phyloP scores from a whole-genome alignment of 306 rosid species.

The Amphicarpaea edgeworthii region DNA sequence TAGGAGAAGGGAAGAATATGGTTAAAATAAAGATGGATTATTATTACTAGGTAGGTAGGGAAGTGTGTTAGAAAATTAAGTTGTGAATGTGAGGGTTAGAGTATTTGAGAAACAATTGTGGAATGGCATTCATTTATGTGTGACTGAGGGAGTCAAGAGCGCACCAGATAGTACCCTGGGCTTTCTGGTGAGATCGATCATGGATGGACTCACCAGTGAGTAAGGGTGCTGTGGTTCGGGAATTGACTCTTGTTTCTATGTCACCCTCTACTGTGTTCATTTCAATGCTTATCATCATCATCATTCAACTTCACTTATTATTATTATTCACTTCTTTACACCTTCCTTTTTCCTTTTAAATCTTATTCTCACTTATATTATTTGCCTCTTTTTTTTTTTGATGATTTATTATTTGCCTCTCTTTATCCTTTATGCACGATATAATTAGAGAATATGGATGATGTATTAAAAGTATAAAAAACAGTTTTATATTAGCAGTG shows the following conservation, averaged over 20 bases:
- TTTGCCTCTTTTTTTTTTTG: too few relatives aligned
- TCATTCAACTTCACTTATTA: slow-evolving; percentile 27
- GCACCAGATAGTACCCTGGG: slow-evolving; percentile 88
- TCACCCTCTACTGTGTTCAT: slow-evolving; percentile 48
- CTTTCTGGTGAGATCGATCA: slow-evolving; percentile 47
- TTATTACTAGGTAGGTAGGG: slow-evolving; percentile 24
- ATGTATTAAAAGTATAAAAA: too few relatives aligned
- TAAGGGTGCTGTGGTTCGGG: slow-evolving; percentile 99
- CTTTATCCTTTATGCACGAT: too few relatives aligned
- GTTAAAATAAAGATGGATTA: slow-evolving; percentile 37
- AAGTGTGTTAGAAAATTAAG: slow-evolving; percentile 13
- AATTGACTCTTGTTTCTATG: slow-evolving; percentile 91
- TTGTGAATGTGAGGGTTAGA: slow-evolving; percentile 29
- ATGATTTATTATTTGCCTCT: too few relatives aligned
- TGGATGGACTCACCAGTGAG: slow-evolving; percentile 38
- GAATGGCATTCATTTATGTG: slow-evolving; percentile 24
- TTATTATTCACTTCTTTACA: not conserved
- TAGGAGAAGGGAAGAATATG: not conserved
- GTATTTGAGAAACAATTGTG: slow-evolving; percentile 17
- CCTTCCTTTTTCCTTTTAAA: too few relatives aligned
- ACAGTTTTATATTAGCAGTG: too few relatives aligned
- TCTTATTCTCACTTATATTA: too few relatives aligned
- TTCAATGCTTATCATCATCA: slow-evolving; percentile 30
- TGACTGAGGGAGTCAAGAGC: slow-evolving; percentile 96
- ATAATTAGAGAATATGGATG: too few relatives aligned